Evolutionary conservation across 257 asterid species (phyloP).

Genomic region (Galeopsis tetrahit): DNA sequence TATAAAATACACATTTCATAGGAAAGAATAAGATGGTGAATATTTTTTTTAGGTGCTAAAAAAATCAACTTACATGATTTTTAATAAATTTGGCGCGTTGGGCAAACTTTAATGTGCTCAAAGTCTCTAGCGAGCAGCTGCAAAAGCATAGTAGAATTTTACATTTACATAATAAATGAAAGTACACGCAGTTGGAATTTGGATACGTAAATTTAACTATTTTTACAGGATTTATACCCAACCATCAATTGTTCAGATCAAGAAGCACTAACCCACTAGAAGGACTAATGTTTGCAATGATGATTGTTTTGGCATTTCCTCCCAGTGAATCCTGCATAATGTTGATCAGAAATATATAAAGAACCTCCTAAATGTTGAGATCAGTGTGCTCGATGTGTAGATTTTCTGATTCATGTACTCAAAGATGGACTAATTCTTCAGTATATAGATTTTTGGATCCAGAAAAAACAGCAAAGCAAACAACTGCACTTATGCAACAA

Average conservation of each 20-base stretch:
- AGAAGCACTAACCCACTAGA: constrained; percentile 62
- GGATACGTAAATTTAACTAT: constrained; percentile 19
- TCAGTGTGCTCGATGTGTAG: not conserved
- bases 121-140: constrained; percentile 82
- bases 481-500: constrained; percentile 9
- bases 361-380: constrained; percentile 8
- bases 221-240: constrained; percentile 9
- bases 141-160: constrained; percentile 34
- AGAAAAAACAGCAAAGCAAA: not conserved
- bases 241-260: constrained; percentile 16
- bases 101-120: constrained; percentile 88
- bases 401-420: constrained; percentile 1
- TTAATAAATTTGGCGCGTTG: constrained; percentile 88
- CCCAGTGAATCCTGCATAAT: constrained; percentile 87
- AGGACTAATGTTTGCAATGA: constrained; percentile 94
- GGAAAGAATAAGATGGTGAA: not conserved
- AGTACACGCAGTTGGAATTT: constrained; percentile 7
- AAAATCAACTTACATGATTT: constrained; percentile 61
- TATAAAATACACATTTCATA: not conserved
- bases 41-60: not conserved
- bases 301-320: constrained; percentile 96
- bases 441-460: constrained; percentile 1
- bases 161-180: constrained; percentile 17
- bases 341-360: constrained; percentile 8
- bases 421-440: constrained; percentile 5